Base-by-base conservation (phyloP, 371 early-diverging fungal genomes). In the Mucor circinelloides region DNA sequence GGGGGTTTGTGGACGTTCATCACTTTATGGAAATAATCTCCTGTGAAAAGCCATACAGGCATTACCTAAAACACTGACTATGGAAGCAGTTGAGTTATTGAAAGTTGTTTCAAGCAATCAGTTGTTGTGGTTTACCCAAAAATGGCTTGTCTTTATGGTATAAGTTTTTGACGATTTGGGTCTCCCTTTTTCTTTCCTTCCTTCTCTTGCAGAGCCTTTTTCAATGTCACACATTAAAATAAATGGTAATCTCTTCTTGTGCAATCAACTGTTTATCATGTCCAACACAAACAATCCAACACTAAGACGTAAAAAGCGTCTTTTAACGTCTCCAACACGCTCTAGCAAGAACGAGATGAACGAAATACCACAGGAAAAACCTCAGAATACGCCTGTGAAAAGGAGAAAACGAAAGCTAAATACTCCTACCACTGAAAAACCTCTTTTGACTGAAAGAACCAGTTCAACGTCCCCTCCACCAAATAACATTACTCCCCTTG, bases 141-240 rank as follows among this genome's bases (percentile, higher is more conserved):
- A 50, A 25, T 25, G 50, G 50, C 12, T 21, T 12, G 12, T 48
- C 12, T 50, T 50, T 50, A 19, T n/a, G 44, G 7, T n/a, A 44
- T n/a, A 44, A 19, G 19, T 3, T 7, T 44, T 44, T n/a, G 2
- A n/a, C 7, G 7, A n/a, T 17, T 17, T 19, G 19, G 6, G 19
- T 19, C 21, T 13, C 25, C 23, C 21, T 25, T 3, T 50, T 2
- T 48, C 48, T 23, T 25, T 25, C 25, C 2, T 21, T 48, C 3
- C 23, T 9, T 3, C 21, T 25, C 50, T 25, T 50, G 36, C 1
- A 13, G 10, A 34, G 34, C 34, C 8, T 50, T 23, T 50, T 50
- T 50, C 50, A 50, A 50, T 50, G 50, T 50, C 50, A 50, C 50
- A 50, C 50, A 50, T 50, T 50, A 50, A 50, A 50, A 50, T 50